A percentile compares a stretch with the other conserved stretches of the same genome.
These are phyloP conservation scores for Funneliformis caledonium DNA, from an alignment of 371 early-diverging fungal species.

Conservation along the genomic window DNA sequence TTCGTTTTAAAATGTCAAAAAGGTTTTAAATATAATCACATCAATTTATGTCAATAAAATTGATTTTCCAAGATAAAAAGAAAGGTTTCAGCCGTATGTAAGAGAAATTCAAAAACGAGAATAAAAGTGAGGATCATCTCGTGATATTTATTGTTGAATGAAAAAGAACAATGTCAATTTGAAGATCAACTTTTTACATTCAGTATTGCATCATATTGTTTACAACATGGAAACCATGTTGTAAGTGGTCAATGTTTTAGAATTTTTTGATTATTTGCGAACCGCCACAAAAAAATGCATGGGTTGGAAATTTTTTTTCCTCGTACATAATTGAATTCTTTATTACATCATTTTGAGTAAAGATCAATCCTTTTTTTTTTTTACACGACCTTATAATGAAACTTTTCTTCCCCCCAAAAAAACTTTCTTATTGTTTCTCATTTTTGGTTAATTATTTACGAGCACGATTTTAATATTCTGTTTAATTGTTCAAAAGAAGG, in stretches of 20 bases:
- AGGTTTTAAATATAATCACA: neutral
- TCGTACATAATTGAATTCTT: neutral
- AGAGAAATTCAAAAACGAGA: neutral
- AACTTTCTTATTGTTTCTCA: too few relatives aligned
- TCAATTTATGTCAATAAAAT: neutral
- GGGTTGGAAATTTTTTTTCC: too few relatives aligned
- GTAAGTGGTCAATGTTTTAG: neutral
- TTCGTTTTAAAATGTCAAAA: neutral
- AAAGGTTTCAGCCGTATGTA: neutral
- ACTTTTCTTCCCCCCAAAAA: too few relatives aligned
- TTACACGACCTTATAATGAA: too few relatives aligned
- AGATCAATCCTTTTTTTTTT: too few relatives aligned
- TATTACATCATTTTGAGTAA: too few relatives aligned
- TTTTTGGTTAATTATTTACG: too few relatives aligned
- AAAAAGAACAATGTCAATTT: constrained; percentile 21
- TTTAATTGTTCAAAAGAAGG: too few relatives aligned
- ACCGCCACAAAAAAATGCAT: too few relatives aligned
- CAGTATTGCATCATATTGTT: neutral
- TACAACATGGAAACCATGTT: neutral
- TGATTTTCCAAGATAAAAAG: neutral
- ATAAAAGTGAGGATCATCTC: neutral
- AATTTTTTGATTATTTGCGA: too few relatives aligned
- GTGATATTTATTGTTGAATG: neutral
- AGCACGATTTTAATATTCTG: too few relatives aligned
- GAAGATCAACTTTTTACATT: neutral